Evolutionary conservation across 352 stramenopile species (phyloP).

Genomic region (Phytophthora rubi): DNA sequence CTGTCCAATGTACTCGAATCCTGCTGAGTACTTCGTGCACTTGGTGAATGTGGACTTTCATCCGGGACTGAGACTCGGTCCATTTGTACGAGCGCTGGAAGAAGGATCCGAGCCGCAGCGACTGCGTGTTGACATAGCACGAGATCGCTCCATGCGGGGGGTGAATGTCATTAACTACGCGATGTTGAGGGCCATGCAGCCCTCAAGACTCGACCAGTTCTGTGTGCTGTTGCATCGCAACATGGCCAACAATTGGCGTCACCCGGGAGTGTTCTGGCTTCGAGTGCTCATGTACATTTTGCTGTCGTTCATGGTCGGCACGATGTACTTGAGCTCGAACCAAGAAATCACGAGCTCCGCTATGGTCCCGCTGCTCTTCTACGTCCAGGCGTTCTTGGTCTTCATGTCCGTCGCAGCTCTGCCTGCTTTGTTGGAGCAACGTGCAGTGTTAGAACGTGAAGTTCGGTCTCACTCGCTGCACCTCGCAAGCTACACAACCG

Average conservation of each 20-base stretch:
- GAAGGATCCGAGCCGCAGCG: constrained; percentile 36
- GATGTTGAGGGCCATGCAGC: constrained; percentile 40
- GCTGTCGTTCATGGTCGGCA: constrained; percentile 74
- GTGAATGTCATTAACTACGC: constrained; percentile 40
- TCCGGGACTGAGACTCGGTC: constrained; percentile 28
- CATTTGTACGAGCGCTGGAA: constrained; percentile 42
- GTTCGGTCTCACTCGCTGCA: constrained; percentile 61
- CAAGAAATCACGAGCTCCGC: constrained; percentile 36
- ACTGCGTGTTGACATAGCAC: constrained; percentile 39
- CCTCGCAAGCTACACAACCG: constrained; percentile 74
- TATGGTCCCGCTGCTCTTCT: constrained; percentile 83
- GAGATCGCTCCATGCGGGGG: constrained; percentile 34
- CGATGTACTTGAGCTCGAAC: constrained; percentile 72
- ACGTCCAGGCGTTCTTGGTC: constrained; percentile 89
- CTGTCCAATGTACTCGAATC: constrained; percentile 74
- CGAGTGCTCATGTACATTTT: constrained; percentile 81
- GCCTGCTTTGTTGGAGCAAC: constrained; percentile 86
- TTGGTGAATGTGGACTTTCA: constrained; percentile 72
- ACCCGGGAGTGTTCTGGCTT: constrained; percentile 78
- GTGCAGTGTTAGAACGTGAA: constrained; percentile 87
- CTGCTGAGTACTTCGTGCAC: constrained; percentile 70
- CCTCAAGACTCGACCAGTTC: constrained; percentile 61
- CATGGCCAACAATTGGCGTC: constrained; percentile 69
- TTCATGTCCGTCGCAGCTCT: constrained; percentile 92
- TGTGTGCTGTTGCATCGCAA: constrained; percentile 59